Evolutionary conservation across 345 rosid genomes (phyloP), one percentile per base, ranked within the genome.

Genomic region (Barbarea vulgaris): DNA sequence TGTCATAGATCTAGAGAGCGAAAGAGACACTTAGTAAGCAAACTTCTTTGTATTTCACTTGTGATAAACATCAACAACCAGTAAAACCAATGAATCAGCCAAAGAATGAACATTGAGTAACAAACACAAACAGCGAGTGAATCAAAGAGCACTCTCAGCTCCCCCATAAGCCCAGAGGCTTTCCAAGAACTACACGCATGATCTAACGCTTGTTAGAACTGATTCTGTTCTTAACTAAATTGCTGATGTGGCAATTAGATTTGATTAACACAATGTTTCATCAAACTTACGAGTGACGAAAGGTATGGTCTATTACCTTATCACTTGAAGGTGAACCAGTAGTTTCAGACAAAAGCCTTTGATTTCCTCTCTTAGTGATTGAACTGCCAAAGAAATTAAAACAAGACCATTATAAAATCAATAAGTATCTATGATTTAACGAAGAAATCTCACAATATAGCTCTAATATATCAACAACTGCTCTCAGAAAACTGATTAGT

Each of bases 331-430:
- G 77, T 67, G 77, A 67, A 51, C n/a, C 74, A 47, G 69, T 41
- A 46, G 57, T 30, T 58, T 60, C 69, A 41, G 77, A 67, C 27
- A 67, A 72, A 72, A 66, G 65, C 69, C 77, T 72, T 18, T 54
- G 19, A 46, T 7, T 78, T 19, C 73, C 77, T 78, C 70, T 78
- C 59, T 53, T 59, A 52, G 34, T 33, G 18, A 72, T 67, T 67
- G 77, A 67, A 11, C 81, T 78, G 64, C 42, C n/a, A 65, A 27
- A 59, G 28, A 60, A 17, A 41, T 10, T 37, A 33, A 71, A 7
- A 78, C 24, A 22, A 10, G 57, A 78, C 8, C 69, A 58, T n/a
- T 59, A 34, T 57, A 17, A 31, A 44, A 51, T 34, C 37, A 30
- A 65, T 30, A 6, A 55, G 13, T 33, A 30, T 30, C 24, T 2